Evolutionary conservation across 805 yeast species (phyloP).

Genomic region (Kodamaea kaohsiungensis): DNA sequence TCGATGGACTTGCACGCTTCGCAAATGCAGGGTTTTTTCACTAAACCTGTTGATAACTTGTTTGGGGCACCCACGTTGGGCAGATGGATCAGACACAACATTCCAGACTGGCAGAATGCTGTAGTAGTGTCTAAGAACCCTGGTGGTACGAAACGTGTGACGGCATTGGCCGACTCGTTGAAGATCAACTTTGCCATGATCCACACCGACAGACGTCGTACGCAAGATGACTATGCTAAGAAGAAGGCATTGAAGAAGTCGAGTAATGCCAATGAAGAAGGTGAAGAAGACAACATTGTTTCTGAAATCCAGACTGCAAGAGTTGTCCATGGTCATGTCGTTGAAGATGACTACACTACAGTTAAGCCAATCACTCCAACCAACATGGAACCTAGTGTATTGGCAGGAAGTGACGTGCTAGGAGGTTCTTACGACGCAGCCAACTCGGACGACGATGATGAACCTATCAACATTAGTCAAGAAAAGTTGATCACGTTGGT

Average conservation of each 20-base stretch:
- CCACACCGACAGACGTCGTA: constrained; percentile 95
- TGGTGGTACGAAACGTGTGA: constrained; percentile 97
- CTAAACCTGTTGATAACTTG: constrained; percentile 94
- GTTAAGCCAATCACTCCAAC: constrained; percentile 17
- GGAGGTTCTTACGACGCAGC: constrained; percentile 79
- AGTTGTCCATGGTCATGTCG: constrained; percentile 95
- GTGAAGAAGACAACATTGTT: constrained; percentile 67
- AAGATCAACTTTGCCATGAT: constrained; percentile 98
- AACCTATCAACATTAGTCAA: constrained; percentile 55
- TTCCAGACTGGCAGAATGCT: constrained; percentile 80
- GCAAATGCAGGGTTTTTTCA: constrained; percentile 98
- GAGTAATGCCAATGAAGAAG: constrained; percentile 50
- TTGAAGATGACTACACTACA: constrained; percentile 68
- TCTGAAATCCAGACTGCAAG: constrained; percentile 93
- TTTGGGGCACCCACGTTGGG: constrained; percentile 97
- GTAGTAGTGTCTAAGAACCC: constrained; percentile 99
- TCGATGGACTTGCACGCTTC: constrained; percentile 97
- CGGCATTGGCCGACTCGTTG: constrained; percentile 94
- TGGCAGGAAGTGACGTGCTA: constrained; percentile 53
- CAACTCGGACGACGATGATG: constrained; percentile 89
- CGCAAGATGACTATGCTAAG: constrained; percentile 57
- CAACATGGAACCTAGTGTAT: constrained; percentile 15
- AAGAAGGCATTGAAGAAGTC: constrained; percentile 43
- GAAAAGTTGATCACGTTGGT: constrained; percentile 94
- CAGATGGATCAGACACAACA: constrained; percentile 90